Base-by-base conservation (phyloP, 129 eudicot species). In the Centella asiatica region DNA sequence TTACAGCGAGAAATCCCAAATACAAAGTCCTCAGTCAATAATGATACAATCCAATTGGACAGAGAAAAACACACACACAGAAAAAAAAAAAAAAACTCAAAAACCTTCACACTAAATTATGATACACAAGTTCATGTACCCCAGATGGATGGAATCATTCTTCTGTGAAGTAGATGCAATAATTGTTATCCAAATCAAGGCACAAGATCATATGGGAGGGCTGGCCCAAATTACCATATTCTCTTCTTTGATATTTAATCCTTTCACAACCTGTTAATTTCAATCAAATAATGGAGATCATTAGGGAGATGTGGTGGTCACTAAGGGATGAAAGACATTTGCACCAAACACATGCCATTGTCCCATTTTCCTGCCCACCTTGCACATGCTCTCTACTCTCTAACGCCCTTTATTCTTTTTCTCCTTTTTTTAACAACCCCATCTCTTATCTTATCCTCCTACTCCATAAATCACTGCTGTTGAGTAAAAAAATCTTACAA, bases 291-390 rank as follows among this genome's bases (percentile, higher is more conserved):
- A 70, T 70, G 63, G 72, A 67, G 32, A 37, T n/a, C n/a, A n/a
- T n/a, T n/a, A n/a, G n/a, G n/a, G n/a, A 26, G 44, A 15, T 39
- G 61, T 57, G 44, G 69, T 62, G 70, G 79, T 62, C 74, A 68
- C 74, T 19, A 46, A 36, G 36, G 11, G 19, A 37, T 74, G 65
- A 52, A 53, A 60, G 60, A 65, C 66, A 62, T 52, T 17, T 51
- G 59, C 69, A 62, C 84, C 75, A 69, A 69, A 77, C 80, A 73
- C 89, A 83, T 79, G 85, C 77, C 65, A 36, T 50, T 62, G 72
- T 71, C 77, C 80, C 78, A 69, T 51, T 69, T 57, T 32, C 47
- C 70, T 51, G 74, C 70, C 75, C 70, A 71, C 72, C 45, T 62
- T 69, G 68, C 89, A 83, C 89, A 79, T 79, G 89, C 76, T 49